Evolutionary conservation across 805 yeast genomes (phyloP), one percentile per base, ranked within the genome.

Genomic region (Priceomyces haplophilus): DNA sequence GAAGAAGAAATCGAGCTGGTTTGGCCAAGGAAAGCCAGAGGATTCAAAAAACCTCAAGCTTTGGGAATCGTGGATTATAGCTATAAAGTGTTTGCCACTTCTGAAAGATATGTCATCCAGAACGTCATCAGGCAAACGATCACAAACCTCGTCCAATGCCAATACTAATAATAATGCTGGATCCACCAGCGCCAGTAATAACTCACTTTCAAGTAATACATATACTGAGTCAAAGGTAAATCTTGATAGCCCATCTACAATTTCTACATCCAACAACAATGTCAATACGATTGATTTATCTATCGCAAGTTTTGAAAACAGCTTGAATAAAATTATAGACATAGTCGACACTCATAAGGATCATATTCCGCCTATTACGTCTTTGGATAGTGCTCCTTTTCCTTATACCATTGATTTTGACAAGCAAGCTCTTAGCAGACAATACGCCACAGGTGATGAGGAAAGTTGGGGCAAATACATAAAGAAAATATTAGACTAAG

Each of bases 31-130:
- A 15, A 47, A 51, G 45, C 34, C 42, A 40, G 48, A 48, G 16
- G 47, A 48, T 12, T 43, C 49, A 2, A 79, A 74, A 34, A 78
- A 75, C 23, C 52, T 65, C 17, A 58, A 61, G 18, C 65, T 77
- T 49, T 86, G 93, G 89, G 95, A 86, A 55, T 67, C 73, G 17
- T 86, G 95, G 95, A 59, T 67, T 3, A 58, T 86, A 35, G 72
- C 71, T 27, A 64, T 83, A 7, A 69, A 67, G 21, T 64, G 80
- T 6, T 58, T 76, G 21, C 69, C 77, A 6, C 43, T 58, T 3
- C 23, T 31, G 47, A 37, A 41, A 24, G 40, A 41, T 20, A 19
- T 23, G n/a, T 41, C 34, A 33, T 11, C 17, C 3, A 16, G 37
- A 36, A 18, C 45, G 4, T 31, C 35, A 6, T 37, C 36, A 16